Conservation (phyloP, 805 yeast species). For the Spathaspora hagerdaliae region DNA sequence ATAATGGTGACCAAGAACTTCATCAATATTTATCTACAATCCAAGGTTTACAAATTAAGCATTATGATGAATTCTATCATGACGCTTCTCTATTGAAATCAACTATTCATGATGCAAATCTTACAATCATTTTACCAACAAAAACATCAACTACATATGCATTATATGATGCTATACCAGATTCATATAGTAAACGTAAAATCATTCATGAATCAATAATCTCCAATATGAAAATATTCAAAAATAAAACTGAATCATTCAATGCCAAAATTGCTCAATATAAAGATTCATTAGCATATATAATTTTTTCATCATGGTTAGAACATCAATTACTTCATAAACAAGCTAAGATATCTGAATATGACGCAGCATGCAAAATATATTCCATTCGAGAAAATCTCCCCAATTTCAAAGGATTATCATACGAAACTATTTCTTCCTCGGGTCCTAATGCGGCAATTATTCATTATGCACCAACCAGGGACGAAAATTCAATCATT, state of each 20-base stretch:
- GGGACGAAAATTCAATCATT: slow-evolving; percentile 53
- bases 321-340: slow-evolving; percentile 49
- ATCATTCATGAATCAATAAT: slow-evolving; percentile 27
- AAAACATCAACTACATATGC: slow-evolving; percentile 29
- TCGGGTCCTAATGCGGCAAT: slow-evolving; percentile 74
- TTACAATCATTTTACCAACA: slow-evolving; percentile 28
- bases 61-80: slow-evolving; percentile 56
- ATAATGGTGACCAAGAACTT: slow-evolving; percentile 23
- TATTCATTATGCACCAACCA: slow-evolving; percentile 71
- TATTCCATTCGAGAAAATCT: slow-evolving; percentile 49
- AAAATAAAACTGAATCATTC: slow-evolving; percentile 65
- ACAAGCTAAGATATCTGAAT: slow-evolving; percentile 49
- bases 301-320: slow-evolving; percentile 79
- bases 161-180: slow-evolving; percentile 24
- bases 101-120: slow-evolving; percentile 12
- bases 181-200: slow-evolving; percentile 20
- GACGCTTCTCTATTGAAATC: slow-evolving; percentile 38
- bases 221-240: slow-evolving; percentile 62
- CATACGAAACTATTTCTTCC: slow-evolving; percentile 75
- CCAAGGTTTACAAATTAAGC: slow-evolving; percentile 34
- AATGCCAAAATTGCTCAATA: slow-evolving; percentile 76
- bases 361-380: slow-evolving; percentile 59
- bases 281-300: slow-evolving; percentile 77
- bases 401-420: slow-evolving; percentile 59
- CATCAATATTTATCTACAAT: slow-evolving; percentile 22